These are phyloP conservation scores for Heliamphora exappendiculata DNA, from an alignment of 148 eudicot species.

Conservation along the genomic window DNA sequence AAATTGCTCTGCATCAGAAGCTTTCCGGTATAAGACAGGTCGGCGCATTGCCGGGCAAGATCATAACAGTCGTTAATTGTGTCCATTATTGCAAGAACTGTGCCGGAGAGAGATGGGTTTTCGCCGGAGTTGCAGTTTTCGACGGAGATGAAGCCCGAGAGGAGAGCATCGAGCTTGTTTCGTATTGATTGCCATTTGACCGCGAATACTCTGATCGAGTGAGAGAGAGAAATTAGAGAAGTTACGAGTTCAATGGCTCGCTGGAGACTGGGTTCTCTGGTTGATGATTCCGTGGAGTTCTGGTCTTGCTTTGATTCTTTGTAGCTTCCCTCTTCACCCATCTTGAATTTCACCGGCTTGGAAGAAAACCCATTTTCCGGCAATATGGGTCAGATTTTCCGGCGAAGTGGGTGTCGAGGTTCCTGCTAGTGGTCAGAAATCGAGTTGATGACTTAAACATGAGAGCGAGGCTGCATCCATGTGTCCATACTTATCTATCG, in stretches of 20 bases:
- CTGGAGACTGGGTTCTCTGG: constrained; percentile 26
- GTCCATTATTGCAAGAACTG: constrained; percentile 19
- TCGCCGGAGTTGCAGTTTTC: constrained; percentile 23
- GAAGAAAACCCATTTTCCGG: constrained; percentile 15
- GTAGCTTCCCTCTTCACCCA: constrained; percentile 26
- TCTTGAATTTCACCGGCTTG: constrained; percentile 11
- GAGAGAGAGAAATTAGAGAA: constrained; percentile 40
- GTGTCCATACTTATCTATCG: neutral
- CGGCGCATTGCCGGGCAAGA: constrained; percentile 43
- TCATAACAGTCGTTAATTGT: constrained; percentile 32
- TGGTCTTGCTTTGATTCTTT: neutral
- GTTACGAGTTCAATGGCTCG: constrained; percentile 29
- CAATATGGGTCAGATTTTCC: neutral
- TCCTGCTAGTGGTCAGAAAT: constrained; percentile 4
- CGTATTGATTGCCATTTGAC: constrained; percentile 66
- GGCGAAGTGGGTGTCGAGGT: constrained; percentile 8
- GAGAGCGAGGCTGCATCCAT: neutral
- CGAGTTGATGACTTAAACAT: neutral
- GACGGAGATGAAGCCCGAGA: constrained; percentile 36
- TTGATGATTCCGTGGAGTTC: constrained; percentile 11
- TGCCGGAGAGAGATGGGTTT: constrained; percentile 22
- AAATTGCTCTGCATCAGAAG: constrained; percentile 85
- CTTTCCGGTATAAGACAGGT: constrained; percentile 52
- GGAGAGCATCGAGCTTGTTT: constrained; percentile 54
- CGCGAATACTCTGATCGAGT: constrained; percentile 52